A percentile compares a stretch with the other conserved stretches of the same genome.
Evolutionary conservation across 495 filamentous ascomycete species (phyloP).

Genomic region (Cudoniella acicularis): DNA sequence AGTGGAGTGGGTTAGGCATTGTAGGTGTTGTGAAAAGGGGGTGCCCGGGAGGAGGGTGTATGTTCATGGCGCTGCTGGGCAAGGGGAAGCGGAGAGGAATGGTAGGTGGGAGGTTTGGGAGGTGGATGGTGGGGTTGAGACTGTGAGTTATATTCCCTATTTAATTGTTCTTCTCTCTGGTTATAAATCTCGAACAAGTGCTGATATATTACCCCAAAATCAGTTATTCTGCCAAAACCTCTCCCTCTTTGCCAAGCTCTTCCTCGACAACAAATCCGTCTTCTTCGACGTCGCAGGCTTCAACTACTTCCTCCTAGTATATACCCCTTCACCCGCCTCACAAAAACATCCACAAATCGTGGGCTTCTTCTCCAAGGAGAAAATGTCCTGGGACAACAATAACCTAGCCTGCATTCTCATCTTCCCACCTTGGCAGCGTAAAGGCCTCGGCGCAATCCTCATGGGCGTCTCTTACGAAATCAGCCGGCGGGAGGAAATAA

Average conservation of each 20-base stretch:
- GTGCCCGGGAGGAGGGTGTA: constrained; percentile 45
- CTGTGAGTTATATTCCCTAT: constrained; percentile 41
- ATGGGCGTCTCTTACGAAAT: constrained; percentile 94
- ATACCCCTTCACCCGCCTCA: constrained; percentile 40
- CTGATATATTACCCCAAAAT: constrained; percentile 7
- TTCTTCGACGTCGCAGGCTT: constrained; percentile 96
- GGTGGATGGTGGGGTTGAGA: constrained; percentile 82
- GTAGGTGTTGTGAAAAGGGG: constrained; percentile 36
- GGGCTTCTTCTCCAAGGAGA: constrained; percentile 98
- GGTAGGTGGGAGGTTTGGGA: constrained; percentile 71
- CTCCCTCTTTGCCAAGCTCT: constrained; percentile 95
- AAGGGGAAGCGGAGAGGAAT: too few relatives aligned
- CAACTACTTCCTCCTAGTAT: constrained; percentile 86
- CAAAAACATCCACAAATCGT: constrained; percentile 57
- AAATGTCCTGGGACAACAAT: constrained; percentile 97
- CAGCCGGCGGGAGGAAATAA: constrained; percentile 74
- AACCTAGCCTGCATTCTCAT: constrained; percentile 96
- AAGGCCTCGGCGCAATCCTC: constrained; percentile 80
- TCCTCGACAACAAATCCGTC: constrained; percentile 96
- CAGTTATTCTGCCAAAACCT: constrained; percentile 93
- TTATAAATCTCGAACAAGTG: constrained; percentile 3
- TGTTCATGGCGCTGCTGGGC: constrained; percentile 46
- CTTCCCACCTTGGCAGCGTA: constrained; percentile 92
- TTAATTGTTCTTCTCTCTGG: neutral
- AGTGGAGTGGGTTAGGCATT: constrained; percentile 48